Evolutionary conservation across 23 red algal species (phyloP), one percentile per base, ranked within the genome.

Genomic region (Gracilaria vermiculophylla): DNA sequence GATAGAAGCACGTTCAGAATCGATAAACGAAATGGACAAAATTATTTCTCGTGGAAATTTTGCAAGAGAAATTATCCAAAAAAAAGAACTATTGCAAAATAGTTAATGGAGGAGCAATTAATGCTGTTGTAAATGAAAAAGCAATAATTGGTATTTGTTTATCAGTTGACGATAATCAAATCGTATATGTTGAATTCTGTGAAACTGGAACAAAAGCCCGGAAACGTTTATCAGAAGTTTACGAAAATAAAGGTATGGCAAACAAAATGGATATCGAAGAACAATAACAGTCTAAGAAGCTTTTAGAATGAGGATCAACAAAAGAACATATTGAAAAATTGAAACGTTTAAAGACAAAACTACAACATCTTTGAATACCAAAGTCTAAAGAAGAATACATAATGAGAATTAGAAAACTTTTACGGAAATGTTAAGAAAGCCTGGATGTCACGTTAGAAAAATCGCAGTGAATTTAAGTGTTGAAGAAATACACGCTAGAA

Each of bases 11-110:
- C 5, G 3, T 66, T 66, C 25, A 66, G 36, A 66, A 77, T 77
- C 37, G 71, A 77, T 5, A 77, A 77, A n/a, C 27, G 48, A 2
- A 77, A 49, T 19, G 71, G 71, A 33, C 37, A 77, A 4, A 77
- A 77, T 49, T 77, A 49, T 31, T 27, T 27, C 21, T 48, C 49
- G 3, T 77, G 71, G 71, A 34, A 66, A 29, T 29, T 64, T 10
- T 9, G 58, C 5, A 64, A 9, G 58, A 64, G 5, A 14, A 47
- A 47, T 12, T 47, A 47, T 47, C 43, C 12, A 5, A 47, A 47
- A 47, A 47, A 60, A 60, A 60, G 27, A 60, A 60, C n/a, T 29
- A 60, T 19, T 60, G 55, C 8, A 60, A 60, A 6, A 19, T 29
- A 4, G 55, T 60, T 6, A 60, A 5, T 60, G 43, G 55, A 60